Evolutionary conservation across 495 filamentous ascomycete species (phyloP).

Genomic region (Chaetomium fimeti): DNA sequence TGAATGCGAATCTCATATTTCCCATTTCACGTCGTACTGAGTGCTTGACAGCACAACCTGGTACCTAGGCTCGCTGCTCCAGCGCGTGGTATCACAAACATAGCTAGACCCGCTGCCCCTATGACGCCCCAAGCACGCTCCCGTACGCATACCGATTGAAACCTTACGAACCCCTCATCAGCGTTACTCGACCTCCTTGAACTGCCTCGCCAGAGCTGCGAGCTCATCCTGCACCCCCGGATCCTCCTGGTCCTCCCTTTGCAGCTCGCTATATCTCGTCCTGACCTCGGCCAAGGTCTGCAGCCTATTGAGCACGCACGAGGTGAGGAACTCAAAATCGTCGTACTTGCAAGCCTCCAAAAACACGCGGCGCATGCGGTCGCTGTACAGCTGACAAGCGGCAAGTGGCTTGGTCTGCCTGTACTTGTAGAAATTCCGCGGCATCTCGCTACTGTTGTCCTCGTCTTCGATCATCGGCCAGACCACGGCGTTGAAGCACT

Average conservation of each 20-base stretch:
- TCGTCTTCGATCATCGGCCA: conserved; percentile 56
- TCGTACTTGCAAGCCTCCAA: conserved; percentile 55
- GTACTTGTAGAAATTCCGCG: conserved; percentile 56
- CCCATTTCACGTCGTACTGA: background rate
- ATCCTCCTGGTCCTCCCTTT: conserved; percentile 45
- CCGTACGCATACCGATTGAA: background rate
- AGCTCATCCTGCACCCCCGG: conserved; percentile 50
- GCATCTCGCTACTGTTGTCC: conserved; percentile 47
- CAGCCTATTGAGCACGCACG: conserved; percentile 48
- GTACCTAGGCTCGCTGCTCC: background rate
- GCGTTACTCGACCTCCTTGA: conserved; percentile 28
- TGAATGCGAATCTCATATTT: background rate
- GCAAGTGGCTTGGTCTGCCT: conserved; percentile 50
- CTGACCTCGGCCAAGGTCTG: conserved; percentile 38
- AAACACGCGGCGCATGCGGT: conserved; percentile 69
- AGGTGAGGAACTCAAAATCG: conserved; percentile 56
- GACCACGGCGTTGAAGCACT: conserved; percentile 65
- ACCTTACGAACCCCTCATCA: background rate
- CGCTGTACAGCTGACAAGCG: conserved; percentile 72
- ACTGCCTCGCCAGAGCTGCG: conserved; percentile 18
- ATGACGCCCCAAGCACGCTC: background rate
- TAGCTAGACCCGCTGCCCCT: background rate
- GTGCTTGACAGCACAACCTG: background rate
- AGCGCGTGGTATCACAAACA: conserved; percentile 9
- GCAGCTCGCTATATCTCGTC: conserved; percentile 33